Evolutionary conservation across 805 yeast genomes (phyloP).

Genomic region (Lipomyces starkeyi): DNA sequence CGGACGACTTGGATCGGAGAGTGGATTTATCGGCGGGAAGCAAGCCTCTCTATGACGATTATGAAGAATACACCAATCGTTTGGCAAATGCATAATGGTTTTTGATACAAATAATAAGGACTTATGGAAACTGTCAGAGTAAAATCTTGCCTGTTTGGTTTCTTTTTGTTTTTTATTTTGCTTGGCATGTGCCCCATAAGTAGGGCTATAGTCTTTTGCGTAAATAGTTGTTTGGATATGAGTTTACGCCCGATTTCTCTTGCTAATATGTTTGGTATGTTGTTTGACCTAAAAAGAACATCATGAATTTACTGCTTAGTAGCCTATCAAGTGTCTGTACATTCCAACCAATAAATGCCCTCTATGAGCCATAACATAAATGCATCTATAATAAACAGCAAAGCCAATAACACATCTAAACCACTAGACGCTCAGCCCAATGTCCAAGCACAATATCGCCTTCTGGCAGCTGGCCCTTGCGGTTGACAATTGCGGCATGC

Average conservation of each 20-base stretch:
- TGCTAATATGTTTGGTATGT: neutral
- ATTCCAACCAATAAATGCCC: neutral
- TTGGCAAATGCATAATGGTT: neutral
- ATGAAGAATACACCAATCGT: neutral
- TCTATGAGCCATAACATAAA: neutral
- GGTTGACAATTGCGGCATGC: conserved; percentile 84
- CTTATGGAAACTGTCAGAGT: neutral
- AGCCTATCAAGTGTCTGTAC: neutral
- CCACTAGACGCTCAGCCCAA: conserved; percentile 22
- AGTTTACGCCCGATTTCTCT: neutral
- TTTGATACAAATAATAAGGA: neutral
- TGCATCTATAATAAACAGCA: neutral
- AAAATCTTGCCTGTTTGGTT: neutral
- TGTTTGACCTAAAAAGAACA: neutral
- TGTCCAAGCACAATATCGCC: conserved; percentile 23
- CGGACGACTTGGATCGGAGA: neutral
- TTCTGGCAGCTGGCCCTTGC: conserved; percentile 50
- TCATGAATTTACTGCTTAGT: neutral
- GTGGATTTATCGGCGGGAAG: neutral
- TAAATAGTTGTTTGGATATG: neutral
- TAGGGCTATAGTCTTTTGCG: neutral
- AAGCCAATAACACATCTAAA: conserved; percentile 3
- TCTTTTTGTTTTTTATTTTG: too few species aligned
- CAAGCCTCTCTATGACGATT: conserved; percentile 2
- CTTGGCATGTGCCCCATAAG: neutral